Evolutionary conservation across 768 basidiomycete species (phyloP), one percentile per base, ranked within the genome.

Genomic region (Rhodocollybia butyracea): DNA sequence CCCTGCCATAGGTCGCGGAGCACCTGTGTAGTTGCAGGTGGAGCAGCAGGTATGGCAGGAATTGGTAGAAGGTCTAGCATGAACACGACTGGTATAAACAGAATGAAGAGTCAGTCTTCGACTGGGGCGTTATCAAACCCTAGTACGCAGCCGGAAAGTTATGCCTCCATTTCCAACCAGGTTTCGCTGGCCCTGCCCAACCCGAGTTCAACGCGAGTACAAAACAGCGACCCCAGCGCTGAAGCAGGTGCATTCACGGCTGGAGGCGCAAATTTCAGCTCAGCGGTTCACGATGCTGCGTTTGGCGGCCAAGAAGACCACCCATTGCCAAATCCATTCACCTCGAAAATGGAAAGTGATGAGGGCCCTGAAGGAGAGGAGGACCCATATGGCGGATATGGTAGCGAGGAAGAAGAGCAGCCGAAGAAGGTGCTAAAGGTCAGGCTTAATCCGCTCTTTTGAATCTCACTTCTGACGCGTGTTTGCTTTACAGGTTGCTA

Each of bases 31-130:
- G 27, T 53, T 13, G 51, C 41, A 24, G 51, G 51, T 29, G 51
- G 51, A 53, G 51, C 51, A 40, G 51, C 51, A 17, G 51, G 51
- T 17, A 53, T 53, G 51, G 51, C 51, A 13, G 51, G 51, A 10
- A 53, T 53, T n/a, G 51, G 51, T 29, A 17, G 51, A 53, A 27
- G 51, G 51, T 41, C 51, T 22, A 41, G 39, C 30, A 53, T 53
- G 51, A 53, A 50, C 24, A 24, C 48, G 22, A 17, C 46, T 7
- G 32, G 29, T 17, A 2, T 50, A 24, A 50, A 38, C 32, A 50
- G 48, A 17, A 50, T 50, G 48, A 50, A 50, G 34, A 50, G 48
- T 26, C 48, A 50, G n/a, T 36, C 24, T 22, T 50, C 48, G 10
- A 34, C 46, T 50, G 46, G 50, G 21, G 36, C 41, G 10, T 31